Percentiles rank a stretch among this genome's conserved stretches.
Evolutionary conservation across 164 flowering plant species (phyloP).

Genomic region (Vitis cinerea): DNA sequence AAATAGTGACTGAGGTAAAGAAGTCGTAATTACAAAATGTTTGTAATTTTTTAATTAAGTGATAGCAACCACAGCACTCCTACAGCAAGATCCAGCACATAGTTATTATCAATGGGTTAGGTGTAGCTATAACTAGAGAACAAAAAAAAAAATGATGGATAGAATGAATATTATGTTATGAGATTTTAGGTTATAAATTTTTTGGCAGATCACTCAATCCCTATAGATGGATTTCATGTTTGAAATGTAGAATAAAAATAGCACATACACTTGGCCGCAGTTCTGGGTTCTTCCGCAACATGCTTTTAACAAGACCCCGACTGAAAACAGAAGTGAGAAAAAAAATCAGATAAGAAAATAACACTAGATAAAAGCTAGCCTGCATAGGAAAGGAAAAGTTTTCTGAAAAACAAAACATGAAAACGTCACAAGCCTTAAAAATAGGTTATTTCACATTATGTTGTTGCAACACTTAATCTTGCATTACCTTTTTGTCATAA

Average conservation of each 20-base stretch:
- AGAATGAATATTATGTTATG: too few relatives aligned
- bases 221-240: neutral
- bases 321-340: constrained; percentile 43
- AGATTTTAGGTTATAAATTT: too few relatives aligned
- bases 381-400: neutral
- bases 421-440: neutral
- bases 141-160: neutral
- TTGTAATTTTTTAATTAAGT: too few relatives aligned
- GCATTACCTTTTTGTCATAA: neutral
- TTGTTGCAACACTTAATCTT: neutral
- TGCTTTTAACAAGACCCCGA: constrained; percentile 89
- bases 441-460: neutral
- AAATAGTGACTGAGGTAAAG: too few relatives aligned
- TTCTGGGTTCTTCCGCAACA: constrained; percentile 97
- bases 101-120: neutral
- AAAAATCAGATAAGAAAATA: neutral
- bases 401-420: neutral
- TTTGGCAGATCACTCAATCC: neutral
- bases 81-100: neutral
- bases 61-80: neutral
- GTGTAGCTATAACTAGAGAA: neutral
- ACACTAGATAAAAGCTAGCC: neutral
- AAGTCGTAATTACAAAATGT: too few relatives aligned
- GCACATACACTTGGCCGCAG: constrained; percentile 87
- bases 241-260: neutral